Base-by-base conservation (phyloP, 352 stramenopile species). In the Phytophthora parvispora region DNA sequence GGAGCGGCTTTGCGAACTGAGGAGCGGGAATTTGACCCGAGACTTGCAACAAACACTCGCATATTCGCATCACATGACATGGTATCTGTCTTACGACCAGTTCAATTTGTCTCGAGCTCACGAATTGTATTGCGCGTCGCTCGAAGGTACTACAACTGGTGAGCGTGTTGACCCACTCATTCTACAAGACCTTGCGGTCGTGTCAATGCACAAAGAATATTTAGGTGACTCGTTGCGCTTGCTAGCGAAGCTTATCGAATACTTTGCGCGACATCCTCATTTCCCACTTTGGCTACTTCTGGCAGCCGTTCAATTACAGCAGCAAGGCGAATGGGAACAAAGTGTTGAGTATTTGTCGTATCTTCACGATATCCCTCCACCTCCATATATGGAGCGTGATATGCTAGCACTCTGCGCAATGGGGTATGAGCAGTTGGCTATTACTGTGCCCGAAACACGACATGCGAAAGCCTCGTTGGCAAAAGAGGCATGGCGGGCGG, bases 21-120 rank as follows among this genome's bases (percentile, higher is more conserved):
- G 27, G 22, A 64, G 43, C 59, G 73, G 42, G 13, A 53, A 27
- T 25, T 50, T 36, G 31, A 56, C 7, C 27, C 25, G 42, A 20
- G 52, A 77, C 16, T 38, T 72, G 22, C 45, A 69, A 18, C 45
- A 68, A 13, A 57, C 69, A 6, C 75, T 93, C 22, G 87, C 83
- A 3, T 87, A 92, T 60, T 77, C 73, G 24, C 87, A 94, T 60
- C 84, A 93, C 75, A 84, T 83, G 78, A 54, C 78, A 7, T 94
- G 87, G 87, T 81, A 94, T 55, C 28, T 51, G 4, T 89, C 81
- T 2, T 86, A 85, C 53, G 85, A 91, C 43, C 28, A 64, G 25
- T 80, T 81, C 48, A 84, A 90, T 34, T 64, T 94, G 28, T 32
- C 42, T 6, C 75, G 73, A 51, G 77, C 87, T 4, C 69, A 89